Evolutionary conservation across 495 filamentous ascomycete genomes (phyloP).

Genomic region (Xylaria sp.): DNA sequence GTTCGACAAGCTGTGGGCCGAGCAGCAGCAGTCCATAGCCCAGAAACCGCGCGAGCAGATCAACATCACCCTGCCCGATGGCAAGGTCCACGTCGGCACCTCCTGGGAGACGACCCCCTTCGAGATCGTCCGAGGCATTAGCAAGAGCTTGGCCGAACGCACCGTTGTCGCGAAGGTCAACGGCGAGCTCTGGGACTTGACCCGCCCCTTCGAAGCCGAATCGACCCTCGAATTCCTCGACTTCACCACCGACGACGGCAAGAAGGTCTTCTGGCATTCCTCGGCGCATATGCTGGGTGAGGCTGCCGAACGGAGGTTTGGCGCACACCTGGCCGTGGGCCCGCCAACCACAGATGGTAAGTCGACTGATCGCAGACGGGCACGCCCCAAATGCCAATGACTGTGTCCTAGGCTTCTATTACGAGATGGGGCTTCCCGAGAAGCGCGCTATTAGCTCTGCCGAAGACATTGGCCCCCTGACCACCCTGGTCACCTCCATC

Average conservation of each 20-base stretch:
- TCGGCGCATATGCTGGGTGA: conserved; percentile 94
- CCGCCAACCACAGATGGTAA: conserved; percentile 85
- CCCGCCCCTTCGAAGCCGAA: conserved; percentile 81
- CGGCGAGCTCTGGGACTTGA: conserved; percentile 84
- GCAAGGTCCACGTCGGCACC: conserved; percentile 65
- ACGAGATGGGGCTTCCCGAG: conserved; percentile 90
- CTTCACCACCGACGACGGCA: conserved; percentile 85
- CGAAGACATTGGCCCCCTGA: conserved; percentile 78
- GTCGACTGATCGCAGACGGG: not conserved
- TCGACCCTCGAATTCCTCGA: conserved; percentile 80
- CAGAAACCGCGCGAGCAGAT: conserved; percentile 70
- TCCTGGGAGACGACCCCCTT: conserved; percentile 77
- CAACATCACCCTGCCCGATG: conserved; percentile 69
- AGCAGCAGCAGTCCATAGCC: conserved; percentile 76
- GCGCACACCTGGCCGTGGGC: conserved; percentile 89
- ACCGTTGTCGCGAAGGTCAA: conserved; percentile 85
- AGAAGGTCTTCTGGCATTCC: conserved; percentile 90
- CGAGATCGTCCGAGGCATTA: conserved; percentile 69
- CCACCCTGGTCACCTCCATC: conserved; percentile 73
- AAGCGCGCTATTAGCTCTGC: conserved; percentile 71
- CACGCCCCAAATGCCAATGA: not conserved
- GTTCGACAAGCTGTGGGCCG: conserved; percentile 86
- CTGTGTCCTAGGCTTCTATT: conserved; percentile 72
- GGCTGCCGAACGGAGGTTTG: conserved; percentile 85
- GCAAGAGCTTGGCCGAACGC: conserved; percentile 73